Percentiles rank a stretch among this genome's conserved stretches.
phyloP scores from a whole-genome alignment of 2,329 filamentous ascomycete genomes.

The Furcasterigmium furcatum region DNA sequence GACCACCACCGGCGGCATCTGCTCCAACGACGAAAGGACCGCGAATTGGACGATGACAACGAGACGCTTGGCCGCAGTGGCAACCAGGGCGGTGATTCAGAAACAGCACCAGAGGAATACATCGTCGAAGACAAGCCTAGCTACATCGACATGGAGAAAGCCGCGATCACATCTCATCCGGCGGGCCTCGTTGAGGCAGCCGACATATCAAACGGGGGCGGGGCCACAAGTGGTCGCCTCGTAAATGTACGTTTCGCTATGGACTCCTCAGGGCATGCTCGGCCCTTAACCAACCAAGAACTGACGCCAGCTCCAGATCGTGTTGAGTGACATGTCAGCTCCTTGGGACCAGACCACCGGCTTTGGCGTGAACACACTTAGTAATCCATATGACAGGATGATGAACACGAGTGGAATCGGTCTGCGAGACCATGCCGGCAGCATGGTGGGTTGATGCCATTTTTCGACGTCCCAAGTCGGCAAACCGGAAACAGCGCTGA shows the following conservation, averaged over 20 bases:
- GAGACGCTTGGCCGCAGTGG: no score
- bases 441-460: slow-evolving; percentile 78
- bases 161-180: slow-evolving; percentile 13
- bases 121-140: slow-evolving; percentile 43
- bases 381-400: slow-evolving; percentile 96
- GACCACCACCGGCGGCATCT: slow-evolving; percentile 54
- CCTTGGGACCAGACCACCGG: slow-evolving; percentile 83
- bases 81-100: slow-evolving; percentile 7
- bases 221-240: slow-evolving; percentile 32
- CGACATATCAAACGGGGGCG: slow-evolving; percentile 20
- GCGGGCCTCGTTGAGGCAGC: no score
- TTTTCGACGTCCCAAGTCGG: no score
- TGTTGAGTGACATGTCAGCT: slow-evolving; percentile 98
- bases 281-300: background rate
- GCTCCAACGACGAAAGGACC: slow-evolving; percentile 13
- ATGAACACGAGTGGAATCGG: slow-evolving; percentile 94
- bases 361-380: slow-evolving; percentile 84
- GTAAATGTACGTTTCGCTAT: slow-evolving; percentile 61
- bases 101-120: slow-evolving; percentile 12
- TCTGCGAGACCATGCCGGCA: slow-evolving; percentile 86
- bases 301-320: slow-evolving; percentile 50
- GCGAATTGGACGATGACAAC: no score
- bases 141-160: slow-evolving; percentile 65
- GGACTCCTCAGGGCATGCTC: background rate
- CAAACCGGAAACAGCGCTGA: no score